Evolutionary conservation across 352 stramenopile species (phyloP).

Genomic region (Globisporangium cederbergense): DNA sequence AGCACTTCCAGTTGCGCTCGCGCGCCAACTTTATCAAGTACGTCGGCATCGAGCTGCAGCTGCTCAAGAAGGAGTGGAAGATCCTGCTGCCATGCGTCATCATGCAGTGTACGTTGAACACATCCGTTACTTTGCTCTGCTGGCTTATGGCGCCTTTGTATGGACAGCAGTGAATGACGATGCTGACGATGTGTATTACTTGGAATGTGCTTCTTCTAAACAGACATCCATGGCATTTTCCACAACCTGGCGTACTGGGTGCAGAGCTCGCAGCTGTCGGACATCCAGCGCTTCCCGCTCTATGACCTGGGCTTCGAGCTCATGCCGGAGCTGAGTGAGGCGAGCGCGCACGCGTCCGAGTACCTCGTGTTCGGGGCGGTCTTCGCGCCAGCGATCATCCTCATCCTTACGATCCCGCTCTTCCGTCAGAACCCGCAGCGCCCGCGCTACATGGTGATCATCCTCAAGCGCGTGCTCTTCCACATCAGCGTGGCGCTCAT

Average conservation of each 20-base stretch:
- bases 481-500: constrained; percentile 72
- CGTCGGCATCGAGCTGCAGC: constrained; percentile 53
- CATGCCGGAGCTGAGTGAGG: constrained; percentile 59
- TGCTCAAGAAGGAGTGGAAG: constrained; percentile 68
- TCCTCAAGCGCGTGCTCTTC: constrained; percentile 78
- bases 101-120: constrained; percentile 67
- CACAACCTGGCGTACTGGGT: constrained; percentile 88
- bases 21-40: constrained; percentile 62
- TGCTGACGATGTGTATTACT: not conserved
- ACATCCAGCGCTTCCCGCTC: constrained; percentile 66
- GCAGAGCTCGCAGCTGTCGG: constrained; percentile 58
- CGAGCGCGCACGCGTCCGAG: constrained; percentile 52
- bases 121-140: not conserved
- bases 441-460: constrained; percentile 74
- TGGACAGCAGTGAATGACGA: not conserved
- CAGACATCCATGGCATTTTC: constrained; percentile 78
- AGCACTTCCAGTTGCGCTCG: constrained; percentile 49
- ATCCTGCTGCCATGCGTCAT: constrained; percentile 69
- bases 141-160: too few species aligned
- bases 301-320: constrained; percentile 76
- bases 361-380: constrained; percentile 74
- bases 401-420: constrained; percentile 61
- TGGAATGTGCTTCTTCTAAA: not conserved
- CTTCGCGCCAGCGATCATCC: constrained; percentile 67
- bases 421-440: constrained; percentile 60